Percentiles rank a stretch among this genome's conserved stretches.
Conservation (phyloP, 2,329 filamentous ascomycete genomes). For the Fusarium liriodendri region DNA sequence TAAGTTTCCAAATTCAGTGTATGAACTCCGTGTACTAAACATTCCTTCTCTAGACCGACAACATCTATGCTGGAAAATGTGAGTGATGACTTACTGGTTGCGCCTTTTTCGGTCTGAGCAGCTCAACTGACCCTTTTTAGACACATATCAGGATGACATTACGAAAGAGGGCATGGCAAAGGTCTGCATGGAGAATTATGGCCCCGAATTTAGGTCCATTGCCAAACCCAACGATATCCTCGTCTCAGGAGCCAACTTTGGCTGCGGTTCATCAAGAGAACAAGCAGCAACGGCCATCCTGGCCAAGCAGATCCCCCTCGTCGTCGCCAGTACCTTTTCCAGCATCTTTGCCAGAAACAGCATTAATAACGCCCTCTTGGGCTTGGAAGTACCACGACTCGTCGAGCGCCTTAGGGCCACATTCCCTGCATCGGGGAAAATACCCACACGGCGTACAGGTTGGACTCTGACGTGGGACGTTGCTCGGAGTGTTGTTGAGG, state of each 20-base stretch:
- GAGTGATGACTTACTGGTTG: neutral
- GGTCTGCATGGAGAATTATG: constrained; percentile 95
- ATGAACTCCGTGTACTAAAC: neutral
- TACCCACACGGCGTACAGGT: constrained; percentile 78
- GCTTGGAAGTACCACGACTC: constrained; percentile 75
- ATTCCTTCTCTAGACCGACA: neutral
- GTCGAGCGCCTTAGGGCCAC: constrained; percentile 68
- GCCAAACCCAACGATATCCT: constrained; percentile 80
- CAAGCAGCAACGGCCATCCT: constrained; percentile 88
- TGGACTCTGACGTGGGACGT: constrained; percentile 90
- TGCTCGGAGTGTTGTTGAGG: constrained; percentile 20
- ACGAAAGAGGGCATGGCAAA: constrained; percentile 82
- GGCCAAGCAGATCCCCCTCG: constrained; percentile 81
- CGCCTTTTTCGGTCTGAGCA: neutral
- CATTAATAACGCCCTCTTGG: constrained; percentile 83
- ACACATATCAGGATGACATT: constrained; percentile 88
- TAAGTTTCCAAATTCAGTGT: neutral
- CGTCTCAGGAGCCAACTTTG: constrained; percentile 89
- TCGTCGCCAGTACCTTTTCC: constrained; percentile 82
- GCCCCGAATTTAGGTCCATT: constrained; percentile 72
- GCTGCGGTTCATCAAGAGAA: constrained; percentile 62
- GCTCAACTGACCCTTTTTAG: neutral
- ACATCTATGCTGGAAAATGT: constrained; percentile 50
- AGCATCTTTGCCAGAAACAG: constrained; percentile 85
- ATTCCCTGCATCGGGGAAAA: constrained; percentile 55